A percentile compares a stretch with the other conserved stretches of the same genome.
phyloP scores from a whole-genome alignment of 2,329 filamentous ascomycete species.

The Cercospora zeina region DNA sequence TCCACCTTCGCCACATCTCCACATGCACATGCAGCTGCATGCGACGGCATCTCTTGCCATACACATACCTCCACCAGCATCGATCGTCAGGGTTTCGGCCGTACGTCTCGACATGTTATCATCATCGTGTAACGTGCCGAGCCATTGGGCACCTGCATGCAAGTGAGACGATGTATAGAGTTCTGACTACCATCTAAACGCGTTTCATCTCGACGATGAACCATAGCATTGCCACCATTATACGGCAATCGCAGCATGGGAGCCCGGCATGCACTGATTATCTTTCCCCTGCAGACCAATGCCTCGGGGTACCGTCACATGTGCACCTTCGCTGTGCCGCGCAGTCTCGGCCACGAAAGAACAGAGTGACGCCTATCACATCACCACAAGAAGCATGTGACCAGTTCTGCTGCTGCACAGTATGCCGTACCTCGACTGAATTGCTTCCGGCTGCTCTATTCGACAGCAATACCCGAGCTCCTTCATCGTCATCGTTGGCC shows the following conservation, averaged over 20 bases:
- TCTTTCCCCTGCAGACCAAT: not conserved
- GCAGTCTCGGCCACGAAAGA: no score
- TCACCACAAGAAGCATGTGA: no score
- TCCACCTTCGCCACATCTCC: not conserved
- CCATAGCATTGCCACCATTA: not conserved
- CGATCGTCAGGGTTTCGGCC: not conserved
- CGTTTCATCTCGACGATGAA: not conserved
- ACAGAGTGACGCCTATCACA: no score
- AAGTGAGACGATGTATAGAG: not conserved
- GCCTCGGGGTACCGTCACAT: no score
- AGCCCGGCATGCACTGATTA: not conserved
- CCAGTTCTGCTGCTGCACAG: no score
- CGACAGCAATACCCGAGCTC: no score
- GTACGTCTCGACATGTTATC: not conserved
- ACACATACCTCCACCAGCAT: not conserved
- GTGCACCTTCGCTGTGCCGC: no score
- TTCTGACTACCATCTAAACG: not conserved
- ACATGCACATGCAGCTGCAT: not conserved
- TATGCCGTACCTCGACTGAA: no score
- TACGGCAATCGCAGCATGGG: not conserved
- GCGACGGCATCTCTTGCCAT: not conserved
- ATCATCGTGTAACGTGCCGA: not conserved
- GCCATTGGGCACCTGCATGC: not conserved
- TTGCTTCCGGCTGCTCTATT: no score
- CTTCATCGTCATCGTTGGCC: no score